Evolutionary conservation across 176 grass and related monocot species (phyloP), one percentile per base, ranked within the genome.

Genomic region (Paspalum notatum): DNA sequence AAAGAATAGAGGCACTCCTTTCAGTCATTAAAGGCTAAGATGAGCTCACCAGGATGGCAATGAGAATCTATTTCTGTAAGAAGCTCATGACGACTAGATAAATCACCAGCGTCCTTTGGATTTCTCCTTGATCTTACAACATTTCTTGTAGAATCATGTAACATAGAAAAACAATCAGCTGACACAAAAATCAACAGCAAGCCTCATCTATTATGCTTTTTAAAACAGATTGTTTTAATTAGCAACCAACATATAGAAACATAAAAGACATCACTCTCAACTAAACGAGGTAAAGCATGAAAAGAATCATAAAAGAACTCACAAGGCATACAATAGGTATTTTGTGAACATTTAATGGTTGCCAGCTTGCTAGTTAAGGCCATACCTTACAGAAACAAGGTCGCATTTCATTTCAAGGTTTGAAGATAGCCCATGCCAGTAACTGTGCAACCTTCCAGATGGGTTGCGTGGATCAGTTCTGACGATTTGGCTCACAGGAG

Each of bases 71-170:
- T 86, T 85, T 92, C 90, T 75, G 53, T 83, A 77, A 94, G 70
- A 89, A 98, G 90, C 63, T 94, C 89, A 89, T 94, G 85, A 38
- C 93, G 75, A 68, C 91, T 94, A 68, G 81, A 92, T 52, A 98
- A 72, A 76, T 98, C 95, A 66, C 80, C 52, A 53, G 90, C 80
- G 55, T 98, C 92, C 77, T 92, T 91, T 58, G 83, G 89, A 49
- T 94, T 94, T 87, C 95, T 91, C 68, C 95, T 92, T 87, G 86
- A 87, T 81, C 90, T 88, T 53, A 98, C 87, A 91, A 91, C 81
- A 89, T 91, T 94, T 86, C 92, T 94, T 81, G 68, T 45, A 71
- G 21, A 85, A 61, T 7, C 78, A 75, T 78, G 22, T 39, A 78
- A 80, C 18, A 72, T 51, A 77, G 43, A 48, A 81, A 39, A 13